Percentiles rank a stretch among this genome's conserved stretches.
Conservation (phyloP, 179 eudicot genomes). For the Silene coronaria region DNA sequence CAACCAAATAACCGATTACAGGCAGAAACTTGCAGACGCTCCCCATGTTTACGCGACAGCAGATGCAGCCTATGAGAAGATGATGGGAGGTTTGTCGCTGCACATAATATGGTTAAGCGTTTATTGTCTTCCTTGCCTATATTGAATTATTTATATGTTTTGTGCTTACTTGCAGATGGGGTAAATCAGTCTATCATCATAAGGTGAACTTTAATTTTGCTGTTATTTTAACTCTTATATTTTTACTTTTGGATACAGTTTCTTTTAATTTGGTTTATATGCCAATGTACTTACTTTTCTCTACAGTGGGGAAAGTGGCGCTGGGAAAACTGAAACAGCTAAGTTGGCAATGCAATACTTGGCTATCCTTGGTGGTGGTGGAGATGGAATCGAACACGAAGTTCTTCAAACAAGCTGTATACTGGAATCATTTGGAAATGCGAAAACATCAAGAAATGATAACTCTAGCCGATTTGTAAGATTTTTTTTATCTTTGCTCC, state of each 20-base stretch:
- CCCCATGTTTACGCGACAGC: conserved; percentile 89
- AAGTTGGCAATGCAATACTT: conserved; percentile 86
- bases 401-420: conserved; percentile 68
- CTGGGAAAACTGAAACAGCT: conserved; percentile 97
- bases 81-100: conserved; percentile 67
- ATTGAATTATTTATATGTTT: conserved; percentile 3
- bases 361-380: conserved; percentile 74
- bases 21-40: conserved; percentile 55
- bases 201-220: conserved; percentile 45
- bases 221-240: neutral
- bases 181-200: conserved; percentile 80
- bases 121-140: neutral
- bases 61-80: conserved; percentile 66
- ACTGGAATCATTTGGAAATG: conserved; percentile 93
- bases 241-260: neutral
- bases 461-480: conserved; percentile 90
- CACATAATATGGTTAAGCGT: conserved; percentile 1
- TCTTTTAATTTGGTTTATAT: neutral
- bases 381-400: conserved; percentile 55
- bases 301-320: conserved; percentile 95
- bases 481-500: conserved; percentile 4
- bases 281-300: conserved; percentile 11
- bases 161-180: conserved; percentile 53
- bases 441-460: conserved; percentile 79
- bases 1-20: conserved; percentile 55